Evolutionary conservation across 768 basidiomycete genomes (phyloP).

Genomic region (Russula olivacea): DNA sequence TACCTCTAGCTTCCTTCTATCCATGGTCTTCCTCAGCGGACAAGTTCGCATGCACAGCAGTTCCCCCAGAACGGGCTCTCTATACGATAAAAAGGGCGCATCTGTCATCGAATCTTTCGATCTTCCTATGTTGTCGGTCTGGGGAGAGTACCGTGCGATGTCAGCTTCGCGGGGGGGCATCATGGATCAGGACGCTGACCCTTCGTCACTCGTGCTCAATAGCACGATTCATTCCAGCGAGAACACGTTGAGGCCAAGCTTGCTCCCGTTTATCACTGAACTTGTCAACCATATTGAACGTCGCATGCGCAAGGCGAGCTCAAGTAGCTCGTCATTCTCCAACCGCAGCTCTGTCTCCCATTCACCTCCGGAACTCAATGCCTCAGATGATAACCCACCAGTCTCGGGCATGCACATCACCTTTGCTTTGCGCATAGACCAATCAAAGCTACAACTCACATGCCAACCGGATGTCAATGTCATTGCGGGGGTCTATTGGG

Average conservation of each 20-base stretch:
- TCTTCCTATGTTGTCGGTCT: constrained; percentile 73
- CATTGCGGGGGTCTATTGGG: constrained; percentile 84
- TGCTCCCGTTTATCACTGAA: constrained; percentile 82
- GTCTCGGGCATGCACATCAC: constrained; percentile 61
- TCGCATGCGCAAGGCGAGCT: constrained; percentile 54
- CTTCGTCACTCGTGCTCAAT: constrained; percentile 72
- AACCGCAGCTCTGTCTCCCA: constrained; percentile 1
- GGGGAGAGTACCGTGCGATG: constrained; percentile 72
- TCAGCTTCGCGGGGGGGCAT: constrained; percentile 39
- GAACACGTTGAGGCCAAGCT: constrained; percentile 74
- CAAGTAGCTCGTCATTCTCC: constrained; percentile 24
- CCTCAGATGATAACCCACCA: constrained; percentile 23
- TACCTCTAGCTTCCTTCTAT: constrained; percentile 56
- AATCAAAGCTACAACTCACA: constrained; percentile 78
- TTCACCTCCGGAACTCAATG: constrained; percentile 11
- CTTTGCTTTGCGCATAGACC: constrained; percentile 87
- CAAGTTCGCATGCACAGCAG: constrained; percentile 67
- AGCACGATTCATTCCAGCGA: constrained; percentile 84
- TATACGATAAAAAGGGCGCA: constrained; percentile 44
- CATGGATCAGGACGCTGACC: constrained; percentile 34
- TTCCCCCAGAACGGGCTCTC: constrained; percentile 29
- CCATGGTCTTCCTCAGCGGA: constrained; percentile 79
- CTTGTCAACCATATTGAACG: constrained; percentile 63
- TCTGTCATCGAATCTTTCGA: constrained; percentile 59
- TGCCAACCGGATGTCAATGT: constrained; percentile 92